Evolutionary conservation across 2,329 filamentous ascomycete species (phyloP), one percentile per base, ranked within the genome.

Genomic region (Pseudogymnoascus sp.): DNA sequence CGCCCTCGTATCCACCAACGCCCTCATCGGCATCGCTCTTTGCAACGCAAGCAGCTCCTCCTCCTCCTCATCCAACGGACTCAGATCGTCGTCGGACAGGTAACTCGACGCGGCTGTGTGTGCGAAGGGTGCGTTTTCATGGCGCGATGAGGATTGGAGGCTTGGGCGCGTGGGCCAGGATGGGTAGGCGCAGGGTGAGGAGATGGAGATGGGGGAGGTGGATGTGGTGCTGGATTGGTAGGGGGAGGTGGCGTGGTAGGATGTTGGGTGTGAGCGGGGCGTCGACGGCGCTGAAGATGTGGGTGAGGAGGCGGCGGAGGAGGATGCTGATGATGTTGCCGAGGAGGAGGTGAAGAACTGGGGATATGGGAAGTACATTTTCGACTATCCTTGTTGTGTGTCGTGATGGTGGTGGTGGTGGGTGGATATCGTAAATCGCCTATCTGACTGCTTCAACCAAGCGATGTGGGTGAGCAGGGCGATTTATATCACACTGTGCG

Each of bases 231-330:
- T 7, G 42, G 42, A 16, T 28, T 49, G 43, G 53, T 59, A 59
- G 16, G 53, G 53, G 1, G 53, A 59, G n/a, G 53, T 36, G n/a
- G 53, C 53, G 28, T 59, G 53, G 36, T 59, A 59, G 28, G 53
- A 59, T 59, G 53, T 59, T 14, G 53, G 36, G 28, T 59, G 53
- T 12, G 53, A 36, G 14, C 53, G 25, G 1, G 53, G 28, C 0
- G 28, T 36, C 3, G 53, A 37, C 6, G 53, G 36, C 0, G 49
- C 49, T 0, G 53, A 59, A 3, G 53, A 59, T 3, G 53, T 36
- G 8, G 53, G 31, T 34, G 28, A 59, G 0, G 53, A 59, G 1
- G 53, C 28, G 0, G 53, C 28, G 6, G 28, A 34, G 14, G 34
- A 59, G 5, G 53, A 1, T 0, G 42, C 42, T 3, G 42, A 46